Evolutionary conservation across 495 filamentous ascomycete species (phyloP), one percentile per base, ranked within the genome.

Genomic region (Parathielavia hyrcaniae): DNA sequence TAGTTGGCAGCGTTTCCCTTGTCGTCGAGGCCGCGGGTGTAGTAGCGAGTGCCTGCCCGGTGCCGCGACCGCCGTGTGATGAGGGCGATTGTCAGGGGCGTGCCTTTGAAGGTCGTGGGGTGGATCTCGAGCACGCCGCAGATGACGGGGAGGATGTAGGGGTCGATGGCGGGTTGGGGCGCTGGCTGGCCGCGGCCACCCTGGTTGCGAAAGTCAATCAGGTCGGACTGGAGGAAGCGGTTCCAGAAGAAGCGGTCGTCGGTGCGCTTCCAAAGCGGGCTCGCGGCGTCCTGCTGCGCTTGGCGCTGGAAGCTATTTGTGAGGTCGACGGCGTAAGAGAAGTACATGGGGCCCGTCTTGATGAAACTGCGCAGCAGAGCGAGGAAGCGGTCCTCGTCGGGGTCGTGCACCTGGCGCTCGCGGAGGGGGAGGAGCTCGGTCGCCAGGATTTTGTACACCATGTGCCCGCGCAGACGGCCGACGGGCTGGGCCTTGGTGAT

Each of bases 241-340:
- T 98, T 98, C 92, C 92, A 98, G 78, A 96, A 98, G 77, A 98
- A 97, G 52, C 93, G 86, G 64, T 98, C 91, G 72, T 98, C 93
- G 53, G 95, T 88, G 58, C 90, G 77, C 72, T 87, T 84, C 93
- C 93, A 98, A 53, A 97, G 76, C 12, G 93, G 91, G 51, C 78
- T 75, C 35, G 78, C 77, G 20, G 73, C 64, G 61, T 96, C 82
- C 22, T 79, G 74, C 55, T 89, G 82, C 2, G 89, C 81, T 72
- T 97, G 93, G 50, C 95, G 81, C 73, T 98, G 93, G 73, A 96
- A 95, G 69, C 80, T 89, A 75, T 92, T 97, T 48, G 93, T 98
- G 60, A 98, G 75, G 67, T 98, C 93, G 65, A 93, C 78, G 17
- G 90, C 89, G 76, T 98, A 98, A 46, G 93, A 97, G 69, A 97